Evolutionary conservation across 306 rosid species (phyloP).

Genomic region (Quercus rubra): DNA sequence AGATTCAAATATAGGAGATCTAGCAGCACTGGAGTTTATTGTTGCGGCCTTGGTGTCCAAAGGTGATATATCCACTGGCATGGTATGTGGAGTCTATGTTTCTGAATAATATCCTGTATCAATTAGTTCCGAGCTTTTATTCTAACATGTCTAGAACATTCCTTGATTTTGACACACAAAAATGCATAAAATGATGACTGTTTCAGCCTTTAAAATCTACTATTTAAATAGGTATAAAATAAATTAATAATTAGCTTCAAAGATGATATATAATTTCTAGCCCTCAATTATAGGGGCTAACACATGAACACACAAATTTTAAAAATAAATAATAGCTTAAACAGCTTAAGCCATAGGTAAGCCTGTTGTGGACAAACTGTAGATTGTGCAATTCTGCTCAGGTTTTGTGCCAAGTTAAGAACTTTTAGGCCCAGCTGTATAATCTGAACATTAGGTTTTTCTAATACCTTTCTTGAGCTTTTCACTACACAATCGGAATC

Average conservation of each 20-base stretch:
- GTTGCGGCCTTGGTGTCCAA: slow-evolving; percentile 76
- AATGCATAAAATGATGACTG: slow-evolving; percentile 2
- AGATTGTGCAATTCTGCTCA: background rate
- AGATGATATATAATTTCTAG: background rate
- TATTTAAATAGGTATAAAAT: background rate
- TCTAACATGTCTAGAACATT: background rate
- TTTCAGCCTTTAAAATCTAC: background rate
- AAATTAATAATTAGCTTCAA: background rate
- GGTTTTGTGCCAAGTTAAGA: background rate
- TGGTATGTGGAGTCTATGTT: slow-evolving; percentile 43
- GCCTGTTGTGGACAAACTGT: background rate
- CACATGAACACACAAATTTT: background rate
- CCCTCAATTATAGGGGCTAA: background rate
- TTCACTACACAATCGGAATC: slow-evolving; percentile 1
- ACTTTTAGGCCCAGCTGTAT: background rate
- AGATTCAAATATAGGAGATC: slow-evolving; percentile 89
- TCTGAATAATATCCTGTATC: slow-evolving; percentile 5
- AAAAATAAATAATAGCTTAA: background rate
- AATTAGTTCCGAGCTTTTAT: slow-evolving; percentile 11
- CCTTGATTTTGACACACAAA: slow-evolving; percentile 7
- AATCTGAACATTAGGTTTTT: background rate
- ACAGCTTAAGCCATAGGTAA: background rate
- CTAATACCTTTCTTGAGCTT: background rate
- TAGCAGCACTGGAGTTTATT: slow-evolving; percentile 90
- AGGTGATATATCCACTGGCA: slow-evolving; percentile 83